A percentile compares a stretch with the other conserved stretches of the same genome.
Evolutionary conservation across 805 yeast species (phyloP).

Genomic region (Pachysolen tannophilus): DNA sequence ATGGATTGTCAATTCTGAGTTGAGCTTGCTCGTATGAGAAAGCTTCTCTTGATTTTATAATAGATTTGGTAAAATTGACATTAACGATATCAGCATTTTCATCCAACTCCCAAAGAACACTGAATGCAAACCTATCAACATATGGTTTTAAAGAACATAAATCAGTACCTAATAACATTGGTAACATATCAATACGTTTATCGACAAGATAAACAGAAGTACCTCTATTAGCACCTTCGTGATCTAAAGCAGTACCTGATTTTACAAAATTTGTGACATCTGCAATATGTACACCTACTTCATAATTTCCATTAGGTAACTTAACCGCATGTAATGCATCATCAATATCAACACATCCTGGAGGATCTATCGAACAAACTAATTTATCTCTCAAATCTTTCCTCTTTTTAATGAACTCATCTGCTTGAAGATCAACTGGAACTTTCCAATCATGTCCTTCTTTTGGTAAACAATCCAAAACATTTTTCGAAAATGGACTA

Average conservation of each 20-base stretch:
- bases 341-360: constrained; percentile 96
- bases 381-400: constrained; percentile 81
- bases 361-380: constrained; percentile 96
- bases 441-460: constrained; percentile 95
- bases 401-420: constrained; percentile 52
- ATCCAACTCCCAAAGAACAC: constrained; percentile 93
- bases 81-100: constrained; percentile 76
- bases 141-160: constrained; percentile 91
- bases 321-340: constrained; percentile 88
- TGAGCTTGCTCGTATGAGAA: constrained; percentile 95
- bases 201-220: constrained; percentile 96
- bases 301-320: constrained; percentile 89
- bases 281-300: constrained; percentile 98
- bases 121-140: constrained; percentile 93
- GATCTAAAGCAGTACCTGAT: constrained; percentile 84
- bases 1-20: constrained; percentile 71
- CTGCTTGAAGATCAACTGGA: constrained; percentile 56
- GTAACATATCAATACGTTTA: constrained; percentile 97
- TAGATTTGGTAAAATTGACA: constrained; percentile 76
- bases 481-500: constrained; percentile 89
- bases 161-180: constrained; percentile 90
- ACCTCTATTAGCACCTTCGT: constrained; percentile 95
- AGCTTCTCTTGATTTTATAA: constrained; percentile 87
- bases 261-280: constrained; percentile 97
- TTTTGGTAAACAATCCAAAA: constrained; percentile 81